Evolutionary conservation across 2,329 filamentous ascomycete species (phyloP).

Genomic region (Clarireedia homoeocarpa): DNA sequence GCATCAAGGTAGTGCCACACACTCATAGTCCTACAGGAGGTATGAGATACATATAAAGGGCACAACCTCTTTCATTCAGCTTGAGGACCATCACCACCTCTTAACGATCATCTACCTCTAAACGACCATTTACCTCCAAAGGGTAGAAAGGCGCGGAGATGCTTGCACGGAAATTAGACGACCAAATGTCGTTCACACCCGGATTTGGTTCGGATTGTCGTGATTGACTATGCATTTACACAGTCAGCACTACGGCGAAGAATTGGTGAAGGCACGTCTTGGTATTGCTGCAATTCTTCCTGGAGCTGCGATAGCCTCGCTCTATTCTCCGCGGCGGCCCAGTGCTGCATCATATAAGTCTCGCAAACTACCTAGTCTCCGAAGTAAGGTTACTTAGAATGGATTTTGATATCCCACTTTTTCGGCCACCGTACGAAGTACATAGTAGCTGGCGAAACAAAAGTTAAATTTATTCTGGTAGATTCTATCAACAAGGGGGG

Average conservation of each 20-base stretch:
- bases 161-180: neutral
- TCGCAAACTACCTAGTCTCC: too few species aligned
- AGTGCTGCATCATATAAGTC: too few species aligned
- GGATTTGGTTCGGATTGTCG: conserved; percentile 1
- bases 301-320: neutral
- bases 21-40: too few species aligned
- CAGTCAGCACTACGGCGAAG: conserved; percentile 2
- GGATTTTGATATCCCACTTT: too few species aligned
- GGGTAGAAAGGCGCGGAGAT: neutral
- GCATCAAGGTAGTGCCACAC: too few species aligned
- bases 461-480: too few species aligned
- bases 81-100: neutral
- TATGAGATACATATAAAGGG: too few species aligned
- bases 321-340: too few species aligned
- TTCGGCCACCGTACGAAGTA: neutral
- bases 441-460: too few species aligned
- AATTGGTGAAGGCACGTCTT: neutral
- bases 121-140: neutral
- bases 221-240: neutral
- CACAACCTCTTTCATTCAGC: neutral
- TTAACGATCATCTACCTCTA: neutral
- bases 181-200: neutral
- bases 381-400: neutral
- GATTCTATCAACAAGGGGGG: too few species aligned
- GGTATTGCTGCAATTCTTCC: neutral